Percentiles rank a stretch among this genome's conserved stretches.
Evolutionary conservation across 495 filamentous ascomycete species (phyloP).

Genomic region (Talaromyces wortmannii): DNA sequence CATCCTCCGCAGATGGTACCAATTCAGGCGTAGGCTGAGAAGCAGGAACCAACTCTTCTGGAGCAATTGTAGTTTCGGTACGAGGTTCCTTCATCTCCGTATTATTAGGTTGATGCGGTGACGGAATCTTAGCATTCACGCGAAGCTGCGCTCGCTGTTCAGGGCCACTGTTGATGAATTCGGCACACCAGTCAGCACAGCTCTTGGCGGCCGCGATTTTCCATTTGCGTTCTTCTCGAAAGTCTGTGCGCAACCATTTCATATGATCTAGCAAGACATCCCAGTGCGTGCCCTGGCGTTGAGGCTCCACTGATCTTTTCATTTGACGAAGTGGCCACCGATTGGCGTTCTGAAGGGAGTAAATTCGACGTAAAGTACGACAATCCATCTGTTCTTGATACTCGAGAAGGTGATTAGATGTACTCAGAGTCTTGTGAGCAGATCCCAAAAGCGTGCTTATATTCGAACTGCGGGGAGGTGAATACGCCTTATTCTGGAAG

Average conservation of each 20-base stretch:
- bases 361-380: conserved; percentile 74
- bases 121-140: conserved; percentile 46
- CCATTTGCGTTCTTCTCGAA: conserved; percentile 89
- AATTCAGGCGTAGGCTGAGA: conserved; percentile 65
- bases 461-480: conserved; percentile 48
- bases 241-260: conserved; percentile 97
- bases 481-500: conserved; percentile 64
- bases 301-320: conserved; percentile 70
- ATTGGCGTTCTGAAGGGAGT: conserved; percentile 79
- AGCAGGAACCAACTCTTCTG: conserved; percentile 22
- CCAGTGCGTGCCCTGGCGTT: conserved; percentile 65
- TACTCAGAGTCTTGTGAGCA: conserved; percentile 77
- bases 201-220: conserved; percentile 74
- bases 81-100: conserved; percentile 4
- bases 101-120: conserved; percentile 8
- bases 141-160: conserved; percentile 60
- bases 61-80: conserved; percentile 5
- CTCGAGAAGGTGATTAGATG: conserved; percentile 65
- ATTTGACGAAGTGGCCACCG: conserved; percentile 88
- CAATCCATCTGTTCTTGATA: conserved; percentile 79
- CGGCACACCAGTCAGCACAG: conserved; percentile 71
- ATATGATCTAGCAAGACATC: conserved; percentile 84
- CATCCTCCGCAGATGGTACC: conserved; percentile 55
- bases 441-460: conserved; percentile 63
- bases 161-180: conserved; percentile 59